A percentile compares a stretch with the other conserved stretches of the same genome.
These are phyloP conservation scores for Backusella parvicylindrica DNA, from an alignment of 192 early-diverging fungal genomes.

Conservation along the genomic window DNA sequence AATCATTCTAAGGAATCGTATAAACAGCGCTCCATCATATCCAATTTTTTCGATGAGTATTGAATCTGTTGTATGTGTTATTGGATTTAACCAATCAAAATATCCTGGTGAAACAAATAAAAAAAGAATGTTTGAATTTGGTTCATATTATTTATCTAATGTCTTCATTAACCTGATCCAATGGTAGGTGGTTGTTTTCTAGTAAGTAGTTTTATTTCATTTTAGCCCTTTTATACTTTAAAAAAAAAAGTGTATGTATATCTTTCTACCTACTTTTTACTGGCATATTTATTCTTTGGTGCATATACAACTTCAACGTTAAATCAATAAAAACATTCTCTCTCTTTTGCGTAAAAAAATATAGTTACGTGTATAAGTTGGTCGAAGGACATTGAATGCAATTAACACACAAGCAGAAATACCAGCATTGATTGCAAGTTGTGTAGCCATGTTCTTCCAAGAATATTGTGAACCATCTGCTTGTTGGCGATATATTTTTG, in stretches of 20 bases:
- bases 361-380: constrained; percentile 55
- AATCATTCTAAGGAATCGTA: constrained; percentile 61
- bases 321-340: not conserved
- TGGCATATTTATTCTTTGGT: constrained; percentile 39
- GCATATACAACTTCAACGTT: constrained; percentile 40
- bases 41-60: constrained; percentile 62
- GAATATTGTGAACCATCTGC: not conserved
- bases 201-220: not conserved
- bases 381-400: constrained; percentile 56
- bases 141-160: not conserved
- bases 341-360: constrained; percentile 8
- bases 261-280: constrained; percentile 29
- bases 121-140: not conserved
- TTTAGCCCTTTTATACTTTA: not conserved
- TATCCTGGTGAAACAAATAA: not conserved
- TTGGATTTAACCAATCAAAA: constrained; percentile 61
- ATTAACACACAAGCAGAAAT: constrained; percentile 51
- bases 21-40: constrained; percentile 66
- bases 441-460: constrained; percentile 51
- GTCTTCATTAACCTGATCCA: constrained; percentile 32
- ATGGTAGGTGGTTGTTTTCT: constrained; percentile 63
- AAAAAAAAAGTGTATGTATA: not conserved
- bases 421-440: constrained; percentile 58
- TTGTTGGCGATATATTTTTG: not conserved
- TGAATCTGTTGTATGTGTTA: constrained; percentile 55